Evolutionary conservation across 2,329 filamentous ascomycete species (phyloP), one percentile per base, ranked within the genome.

Genomic region (Aspergillus neotritici): DNA sequence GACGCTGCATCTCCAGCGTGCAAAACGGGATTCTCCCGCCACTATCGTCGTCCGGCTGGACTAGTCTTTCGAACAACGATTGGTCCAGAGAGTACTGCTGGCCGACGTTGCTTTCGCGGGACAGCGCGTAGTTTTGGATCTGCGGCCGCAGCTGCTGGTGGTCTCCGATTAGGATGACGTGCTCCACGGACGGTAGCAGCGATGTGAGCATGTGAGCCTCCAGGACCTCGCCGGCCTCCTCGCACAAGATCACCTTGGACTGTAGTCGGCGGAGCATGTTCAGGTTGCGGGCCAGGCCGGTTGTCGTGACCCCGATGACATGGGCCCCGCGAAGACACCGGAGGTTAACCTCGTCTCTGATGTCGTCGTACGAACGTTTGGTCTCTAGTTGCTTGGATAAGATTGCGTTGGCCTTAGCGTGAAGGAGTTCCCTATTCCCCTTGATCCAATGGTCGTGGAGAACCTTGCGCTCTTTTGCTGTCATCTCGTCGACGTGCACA

Each of bases 1-100:
- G 72, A 10, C 81, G 67, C 55, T 87, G 83, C 0, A 73, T 74
- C 9, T 80, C 66, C 3, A 86, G 65, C 3, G 62, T 66, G 37
- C 52, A 62, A 39, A 64, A 64, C 4, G 71, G 70, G 9, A 73
- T 41, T 21, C 40, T 46, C 8, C 50, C 36, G 3, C 48, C 49
- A 32, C 44, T 38, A 4, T 44, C 47, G 31, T 43, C 40, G 21
- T 48, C 46, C 5, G 55, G 53, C 6, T 60, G 50, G 5, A 73
- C 67, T 0, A 79, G 65, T 21, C 76, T 59, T 58, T 79, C 76
- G 51, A 80, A 79, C 1, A 76, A 65, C 1, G 69, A 75, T 4
- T 67, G 52, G 41, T 79, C 74, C 2, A 80, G 59, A 2, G 66
- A 58, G 37, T 74, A 73, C 38, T 62, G 56, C 3, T 46, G 42